Evolutionary conservation across 805 yeast genomes (phyloP), one percentile per base, ranked within the genome.

Genomic region (Metschnikowia corniflorae): DNA sequence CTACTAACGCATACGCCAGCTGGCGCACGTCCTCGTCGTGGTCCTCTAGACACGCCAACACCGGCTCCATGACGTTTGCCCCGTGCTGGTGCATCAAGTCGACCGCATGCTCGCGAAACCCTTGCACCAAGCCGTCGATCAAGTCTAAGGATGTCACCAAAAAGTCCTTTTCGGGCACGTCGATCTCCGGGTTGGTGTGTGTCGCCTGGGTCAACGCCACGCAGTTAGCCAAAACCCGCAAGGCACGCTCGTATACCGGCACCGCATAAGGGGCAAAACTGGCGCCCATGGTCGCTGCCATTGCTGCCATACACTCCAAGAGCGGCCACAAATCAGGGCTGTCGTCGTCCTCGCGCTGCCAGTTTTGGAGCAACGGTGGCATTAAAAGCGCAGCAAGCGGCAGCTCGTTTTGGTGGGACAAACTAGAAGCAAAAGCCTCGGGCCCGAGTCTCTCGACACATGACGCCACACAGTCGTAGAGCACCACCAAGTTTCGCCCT

Each of bases 81-180:
- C 50, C 46, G 38, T 61, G 54, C 33, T 64, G 65, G 16, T 54
- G 49, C 33, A 82, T 70, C 44, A 85, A 63, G 27, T 75, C 82
- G 7, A 70, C 75, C 20, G 80, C 69, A 43, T 79, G 80, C 6
- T 65, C 58, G 10, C 84, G 85, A 39, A 93, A 70, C 1, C 97
- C 97, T 63, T 91, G 97, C 16, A 88, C 81, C 37, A 93, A 65
- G 3, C 98, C 98, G 59, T 91, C 97, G 20, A 93, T 73, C 50
- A 93, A 70, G 55, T 93, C 98, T 26, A 93, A 58, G 1, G 96
- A 78, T 1, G 97, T 86, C 22, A 91, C 87, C 41, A 86, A 73
- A 51, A 89, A 88, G 58, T 89, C 97, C 54, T 82, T 85, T 54
- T 93, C 97, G 0, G 96, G 95, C 1, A 84, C 77, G 18, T 76